Evolutionary conservation across 345 rosid genomes (phyloP), one percentile per base, ranked within the genome.

Genomic region (Populus davidiana): DNA sequence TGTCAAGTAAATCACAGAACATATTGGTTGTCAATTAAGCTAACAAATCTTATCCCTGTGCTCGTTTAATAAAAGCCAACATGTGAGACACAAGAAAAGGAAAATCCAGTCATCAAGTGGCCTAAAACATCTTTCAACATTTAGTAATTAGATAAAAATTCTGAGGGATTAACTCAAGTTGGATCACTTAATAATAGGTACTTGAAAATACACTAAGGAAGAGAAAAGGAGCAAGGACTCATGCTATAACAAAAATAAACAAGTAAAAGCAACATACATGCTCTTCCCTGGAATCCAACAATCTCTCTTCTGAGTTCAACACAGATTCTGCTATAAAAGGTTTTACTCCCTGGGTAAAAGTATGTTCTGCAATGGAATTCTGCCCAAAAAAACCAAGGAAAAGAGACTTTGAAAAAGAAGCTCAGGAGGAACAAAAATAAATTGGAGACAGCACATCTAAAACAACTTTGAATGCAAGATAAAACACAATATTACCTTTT

Each of bases 401-500:
- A 65, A 13, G 29, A 20, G 20, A n/a, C 14, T 75, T 21, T 21
- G 36, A 27, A 5, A 10, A 23, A n/a, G 20, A 31, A 27, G 29
- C 66, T 20, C 25, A 76, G 2, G 43, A 65, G 78, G 41, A 27
- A 16, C 41, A 50, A 21, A 29, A 39, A 49, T 2, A 27, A 17
- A 17, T 38, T 38, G 27, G 29, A 56, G 69, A 76, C 64, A 69
- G 68, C 17, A 44, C 50, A 44, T 44, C 4, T 41, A 63, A 81
- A 14, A 78, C 44, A 63, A 31, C 17, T 16, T 41, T 33, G 12
- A 64, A 20, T 31, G 69, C 5, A 59, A 36, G 35, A 70, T 63
- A 25, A 13, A 35, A 18, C 25, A 33, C 13, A 44, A 74, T 63
- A 44, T 82, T 77, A 92, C 99, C 98, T 87, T 88, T 77, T 87